These are phyloP conservation scores for Larix sibirica DNA, from an alignment of 83 land plant genomes.

Conservation along the genomic window DNA sequence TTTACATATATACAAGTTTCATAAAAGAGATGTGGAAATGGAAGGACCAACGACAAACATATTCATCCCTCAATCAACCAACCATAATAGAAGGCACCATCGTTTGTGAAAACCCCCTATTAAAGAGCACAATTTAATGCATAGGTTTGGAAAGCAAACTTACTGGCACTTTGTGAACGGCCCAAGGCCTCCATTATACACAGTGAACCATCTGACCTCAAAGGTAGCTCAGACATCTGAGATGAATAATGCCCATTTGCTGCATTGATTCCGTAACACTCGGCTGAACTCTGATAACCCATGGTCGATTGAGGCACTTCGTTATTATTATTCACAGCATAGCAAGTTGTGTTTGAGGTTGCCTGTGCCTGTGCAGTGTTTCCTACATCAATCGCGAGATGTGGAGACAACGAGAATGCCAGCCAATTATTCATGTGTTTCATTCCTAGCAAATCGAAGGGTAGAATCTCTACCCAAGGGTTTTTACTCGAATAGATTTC, in stretches of 20 bases:
- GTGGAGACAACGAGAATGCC: conserved; percentile 59
- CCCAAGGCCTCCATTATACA: conserved; percentile 57
- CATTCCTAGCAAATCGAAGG: not conserved
- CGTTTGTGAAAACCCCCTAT: too few relatives aligned
- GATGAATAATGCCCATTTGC: conserved; percentile 10
- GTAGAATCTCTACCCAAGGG: not conserved
- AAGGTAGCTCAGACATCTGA: conserved; percentile 26
- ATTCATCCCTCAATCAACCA: too few relatives aligned
- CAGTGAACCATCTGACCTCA: conserved; percentile 68
- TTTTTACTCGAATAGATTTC: too few relatives aligned
- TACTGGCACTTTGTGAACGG: conserved; percentile 24
- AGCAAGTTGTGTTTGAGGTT: too few relatives aligned
- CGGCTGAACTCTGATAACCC: not conserved
- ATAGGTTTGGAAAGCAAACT: not conserved
- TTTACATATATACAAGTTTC: too few relatives aligned
- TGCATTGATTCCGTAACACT: conserved; percentile 7
- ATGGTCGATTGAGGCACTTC: not conserved
- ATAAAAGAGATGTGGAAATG: too few relatives aligned
- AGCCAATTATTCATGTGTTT: conserved; percentile 53
- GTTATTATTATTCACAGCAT: too few relatives aligned
- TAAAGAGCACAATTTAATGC: too few relatives aligned
- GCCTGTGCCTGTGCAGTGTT: conserved; percentile 4
- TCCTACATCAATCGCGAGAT: conserved; percentile 23
- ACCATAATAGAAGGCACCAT: too few relatives aligned
- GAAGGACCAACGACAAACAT: too few relatives aligned